These are phyloP conservation scores for Pholiota adiposa DNA, from an alignment of 1,284 basidiomycete genomes.

Conservation along the genomic window DNA sequence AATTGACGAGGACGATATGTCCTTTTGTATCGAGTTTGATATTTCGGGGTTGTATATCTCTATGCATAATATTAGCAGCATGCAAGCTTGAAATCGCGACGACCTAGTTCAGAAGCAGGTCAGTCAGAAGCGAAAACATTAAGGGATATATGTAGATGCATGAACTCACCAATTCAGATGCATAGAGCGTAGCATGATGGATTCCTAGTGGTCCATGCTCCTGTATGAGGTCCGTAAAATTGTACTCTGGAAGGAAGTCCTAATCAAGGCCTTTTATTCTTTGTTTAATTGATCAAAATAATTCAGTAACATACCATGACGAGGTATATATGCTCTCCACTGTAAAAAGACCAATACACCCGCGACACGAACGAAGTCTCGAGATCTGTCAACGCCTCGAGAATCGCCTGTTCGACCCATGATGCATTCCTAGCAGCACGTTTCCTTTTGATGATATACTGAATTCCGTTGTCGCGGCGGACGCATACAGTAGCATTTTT, in stretches of 20 bases:
- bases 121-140: background rate
- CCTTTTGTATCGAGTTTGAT: conserved; percentile 66
- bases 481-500: conserved; percentile 14
- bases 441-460: conserved; percentile 21
- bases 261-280: conserved; percentile 15
- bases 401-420: conserved; percentile 61
- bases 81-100: conserved; percentile 66
- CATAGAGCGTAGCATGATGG: conserved; percentile 66
- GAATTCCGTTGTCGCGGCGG: conserved; percentile 18
- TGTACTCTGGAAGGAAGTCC: conserved; percentile 64
- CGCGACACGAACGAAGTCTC: conserved; percentile 64
- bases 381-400: conserved; percentile 55
- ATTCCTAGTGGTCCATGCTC: conserved; percentile 59
- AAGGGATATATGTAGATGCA: background rate
- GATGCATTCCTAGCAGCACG: conserved; percentile 8
- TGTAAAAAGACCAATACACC: conserved; percentile 69
- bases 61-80: conserved; percentile 51
- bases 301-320: conserved; percentile 45
- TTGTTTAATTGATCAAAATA: background rate
- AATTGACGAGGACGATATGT: conserved; percentile 72
- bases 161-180: conserved; percentile 61
- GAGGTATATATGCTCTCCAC: conserved; percentile 62
- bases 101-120: conserved; percentile 36
- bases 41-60: conserved; percentile 63
- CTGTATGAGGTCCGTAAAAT: conserved; percentile 62